Base-by-base conservation (phyloP, 306 rosid species). In the Pterocarpus macrocarpus region DNA sequence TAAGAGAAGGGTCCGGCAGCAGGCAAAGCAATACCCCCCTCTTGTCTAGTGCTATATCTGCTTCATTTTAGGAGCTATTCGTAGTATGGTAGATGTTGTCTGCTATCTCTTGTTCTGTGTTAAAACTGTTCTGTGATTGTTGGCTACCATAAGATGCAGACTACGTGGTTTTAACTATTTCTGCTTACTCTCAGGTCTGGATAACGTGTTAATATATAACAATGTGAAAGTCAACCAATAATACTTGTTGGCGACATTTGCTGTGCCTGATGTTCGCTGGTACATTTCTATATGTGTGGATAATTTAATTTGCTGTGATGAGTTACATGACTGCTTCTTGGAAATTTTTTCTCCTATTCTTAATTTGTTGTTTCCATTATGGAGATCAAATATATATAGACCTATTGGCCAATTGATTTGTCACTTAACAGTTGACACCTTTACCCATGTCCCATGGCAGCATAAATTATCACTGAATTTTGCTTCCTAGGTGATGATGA, bases 1-100 rank as follows among this genome's bases (percentile, higher is more conserved):
- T 41, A 95, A 91, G 92, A 95, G 81, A 89, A 87, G 99, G 84
- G 97, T 95, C 64, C 84, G 95, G 67, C 92, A 71, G 83, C 99
- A 95, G 92, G 92, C 98, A 38, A 95, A 91, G 92, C 95, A 89
- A 80, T 93, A 89, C 82, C 99, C 99, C 44, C 79, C 98, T 32
- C 65, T 95, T 73, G 80, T 95, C 78, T 95, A 83, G 87, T 72
- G 82, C 82, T 22, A 22, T 67, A 75, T 71, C 77, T 53, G 79
- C 78, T 22, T 63, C 65, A 65, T 36, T 50, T 28, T 74, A 82
- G 81, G 81, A 71, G 77, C 80, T 71, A 15, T 72, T 86, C 61
- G 57, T 76, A 69, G 77, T 63, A 67, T 83, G 85, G 81, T 85
- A 85, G 87, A 64, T 22, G 28, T 22, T 22, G 28, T 22, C 28